phyloP scores from a whole-genome alignment of 2,329 filamentous ascomycete genomes.

The Ophiostoma montium region DNA sequence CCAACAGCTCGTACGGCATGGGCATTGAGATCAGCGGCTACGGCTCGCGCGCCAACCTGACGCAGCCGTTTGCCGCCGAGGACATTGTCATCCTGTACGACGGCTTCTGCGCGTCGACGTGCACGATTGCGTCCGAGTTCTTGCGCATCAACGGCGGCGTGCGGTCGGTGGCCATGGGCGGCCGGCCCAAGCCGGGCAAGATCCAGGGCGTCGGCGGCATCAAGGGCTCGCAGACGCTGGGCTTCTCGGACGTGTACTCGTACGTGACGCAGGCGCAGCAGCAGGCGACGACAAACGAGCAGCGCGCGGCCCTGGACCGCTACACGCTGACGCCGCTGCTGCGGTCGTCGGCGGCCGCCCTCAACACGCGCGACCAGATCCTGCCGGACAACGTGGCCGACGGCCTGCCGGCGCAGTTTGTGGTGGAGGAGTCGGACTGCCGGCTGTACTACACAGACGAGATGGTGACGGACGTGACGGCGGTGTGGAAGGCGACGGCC shows the following conservation, averaged over 20 bases:
- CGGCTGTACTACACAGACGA: constrained; percentile 36
- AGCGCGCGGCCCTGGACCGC: constrained; percentile 5
- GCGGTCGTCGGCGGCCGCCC: constrained; percentile 8
- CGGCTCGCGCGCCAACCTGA: constrained; percentile 29
- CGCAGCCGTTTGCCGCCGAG: constrained; percentile 40
- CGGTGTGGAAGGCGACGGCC: constrained; percentile 32
- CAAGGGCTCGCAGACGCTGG: constrained; percentile 31
- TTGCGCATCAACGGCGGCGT: constrained; percentile 28
- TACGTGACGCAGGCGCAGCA: constrained; percentile 7
- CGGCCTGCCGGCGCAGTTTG: constrained; percentile 32
- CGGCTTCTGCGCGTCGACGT: constrained; percentile 20
- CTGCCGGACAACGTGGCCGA: constrained; percentile 21
- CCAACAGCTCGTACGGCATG: constrained; percentile 22
- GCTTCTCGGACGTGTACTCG: constrained; percentile 11
- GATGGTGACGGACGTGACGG: constrained; percentile 31
- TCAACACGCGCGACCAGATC: constrained; percentile 29
- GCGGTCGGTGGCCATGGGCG: constrained; percentile 45
- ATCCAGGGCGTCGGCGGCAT: constrained; percentile 55
- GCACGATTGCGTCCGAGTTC: constrained; percentile 20
- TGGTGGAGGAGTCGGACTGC: constrained; percentile 35
- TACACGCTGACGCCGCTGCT: constrained; percentile 6
- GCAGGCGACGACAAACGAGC: constrained; percentile 7
- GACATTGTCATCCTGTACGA: constrained; percentile 43
- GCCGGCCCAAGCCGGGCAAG: constrained; percentile 35
- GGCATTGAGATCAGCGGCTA: constrained; percentile 37